Evolutionary conservation across 208 protist genomes (phyloP).

Genomic region (Endotrypanum monterogeii): DNA sequence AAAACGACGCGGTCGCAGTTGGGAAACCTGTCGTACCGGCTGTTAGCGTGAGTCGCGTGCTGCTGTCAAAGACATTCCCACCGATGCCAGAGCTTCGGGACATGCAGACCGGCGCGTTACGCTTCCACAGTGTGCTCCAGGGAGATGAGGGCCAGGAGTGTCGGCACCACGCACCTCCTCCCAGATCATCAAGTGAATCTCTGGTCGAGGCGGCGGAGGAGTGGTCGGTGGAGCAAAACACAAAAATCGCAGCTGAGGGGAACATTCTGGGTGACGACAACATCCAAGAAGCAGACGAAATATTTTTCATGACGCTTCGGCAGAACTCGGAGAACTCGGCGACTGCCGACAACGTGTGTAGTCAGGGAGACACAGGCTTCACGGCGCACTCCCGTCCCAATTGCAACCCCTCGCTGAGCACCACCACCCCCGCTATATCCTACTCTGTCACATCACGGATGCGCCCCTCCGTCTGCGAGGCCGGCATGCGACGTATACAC

Average conservation of each 20-base stretch:
- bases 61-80: neutral
- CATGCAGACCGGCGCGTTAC: neutral
- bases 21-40: neutral
- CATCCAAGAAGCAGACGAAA: neutral
- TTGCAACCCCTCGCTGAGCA: neutral
- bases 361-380: neutral
- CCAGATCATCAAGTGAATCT: neutral
- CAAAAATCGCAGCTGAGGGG: neutral
- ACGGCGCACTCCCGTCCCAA: neutral
- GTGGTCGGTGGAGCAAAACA: neutral
- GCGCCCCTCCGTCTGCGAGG: neutral
- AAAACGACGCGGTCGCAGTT: neutral
- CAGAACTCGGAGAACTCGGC: neutral
- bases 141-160: neutral
- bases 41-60: neutral
- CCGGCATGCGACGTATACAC: slow-evolving; percentile 3
- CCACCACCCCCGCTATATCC: neutral
- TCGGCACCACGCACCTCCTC: neutral
- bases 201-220: neutral
- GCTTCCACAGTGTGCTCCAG: slow-evolving; percentile 4
- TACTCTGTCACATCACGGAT: neutral
- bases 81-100: neutral
- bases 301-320: neutral
- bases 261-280: neutral
- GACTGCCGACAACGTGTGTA: neutral